Conservation (phyloP, 169 alveolate genomes). For the Plasmodium yoelii region DNA sequence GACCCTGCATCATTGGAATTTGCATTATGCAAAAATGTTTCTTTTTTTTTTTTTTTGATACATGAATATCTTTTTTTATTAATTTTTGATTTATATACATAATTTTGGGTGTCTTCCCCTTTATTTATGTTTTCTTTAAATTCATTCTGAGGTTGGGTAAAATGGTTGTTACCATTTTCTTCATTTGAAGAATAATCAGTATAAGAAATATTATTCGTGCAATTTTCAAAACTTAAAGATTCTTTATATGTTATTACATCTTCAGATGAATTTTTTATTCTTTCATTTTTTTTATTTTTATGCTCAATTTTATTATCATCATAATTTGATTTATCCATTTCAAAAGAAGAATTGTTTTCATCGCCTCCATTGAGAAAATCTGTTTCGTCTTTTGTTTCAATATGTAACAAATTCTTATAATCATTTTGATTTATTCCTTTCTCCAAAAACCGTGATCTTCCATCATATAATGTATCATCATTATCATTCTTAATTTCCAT, state of each 20-base stretch:
- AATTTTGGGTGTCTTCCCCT: background rate
- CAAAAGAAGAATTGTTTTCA: too few relatives aligned
- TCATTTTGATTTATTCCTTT: too few relatives aligned
- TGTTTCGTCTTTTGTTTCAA: background rate
- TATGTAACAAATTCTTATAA: background rate
- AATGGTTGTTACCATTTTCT: background rate
- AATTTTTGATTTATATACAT: constrained; percentile 41
- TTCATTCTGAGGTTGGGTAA: background rate
- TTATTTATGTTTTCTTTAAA: constrained; percentile 7
- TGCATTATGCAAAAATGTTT: constrained; percentile 15
- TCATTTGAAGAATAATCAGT: constrained; percentile 14
- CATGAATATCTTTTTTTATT: constrained; percentile 43
- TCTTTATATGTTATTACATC: background rate
- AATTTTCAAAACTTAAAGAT: background rate
- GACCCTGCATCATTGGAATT: constrained; percentile 12
- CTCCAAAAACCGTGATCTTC: too few relatives aligned
- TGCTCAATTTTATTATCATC: background rate
- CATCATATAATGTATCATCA: too few relatives aligned
- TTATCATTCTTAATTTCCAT: too few relatives aligned
- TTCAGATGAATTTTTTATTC: background rate
- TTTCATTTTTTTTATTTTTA: background rate
- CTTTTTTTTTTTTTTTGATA: constrained; percentile 52
- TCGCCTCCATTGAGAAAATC: background rate
- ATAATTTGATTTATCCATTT: too few relatives aligned
- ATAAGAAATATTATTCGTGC: background rate